A percentile compares a stretch with the other conserved stretches of the same genome.
Evolutionary conservation across 768 basidiomycete species (phyloP).

Genomic region (Pisolithus marmoratus): DNA sequence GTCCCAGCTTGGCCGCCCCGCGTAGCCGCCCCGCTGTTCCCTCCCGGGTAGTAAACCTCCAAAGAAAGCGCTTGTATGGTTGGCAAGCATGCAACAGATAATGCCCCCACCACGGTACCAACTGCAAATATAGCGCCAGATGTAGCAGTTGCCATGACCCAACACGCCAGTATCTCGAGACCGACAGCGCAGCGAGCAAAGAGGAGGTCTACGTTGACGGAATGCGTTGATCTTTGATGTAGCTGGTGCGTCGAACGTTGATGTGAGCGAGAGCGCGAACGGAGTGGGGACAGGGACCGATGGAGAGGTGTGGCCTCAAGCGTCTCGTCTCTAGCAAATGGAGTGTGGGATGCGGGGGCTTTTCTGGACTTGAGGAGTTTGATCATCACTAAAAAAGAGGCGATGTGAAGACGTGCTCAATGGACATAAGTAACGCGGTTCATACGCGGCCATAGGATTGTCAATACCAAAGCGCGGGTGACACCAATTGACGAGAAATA

Average conservation of each 20-base stretch:
- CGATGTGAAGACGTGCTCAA: background rate
- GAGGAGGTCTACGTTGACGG: slow-evolving; percentile 57
- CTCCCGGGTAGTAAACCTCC: slow-evolving; percentile 40
- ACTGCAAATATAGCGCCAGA: slow-evolving; percentile 47
- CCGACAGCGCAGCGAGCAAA: slow-evolving; percentile 58
- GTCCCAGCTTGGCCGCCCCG: slow-evolving; percentile 44
- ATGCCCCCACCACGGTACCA: slow-evolving; percentile 42
- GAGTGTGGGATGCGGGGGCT: slow-evolving; percentile 10
- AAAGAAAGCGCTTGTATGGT: slow-evolving; percentile 69
- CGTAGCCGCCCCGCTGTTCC: slow-evolving; percentile 28
- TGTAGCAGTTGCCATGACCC: slow-evolving; percentile 42
- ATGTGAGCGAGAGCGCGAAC: slow-evolving; percentile 2
- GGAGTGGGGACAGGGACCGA: slow-evolving; percentile 1
- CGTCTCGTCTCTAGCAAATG: slow-evolving; percentile 13
- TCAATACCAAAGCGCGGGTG: slow-evolving; percentile 50
- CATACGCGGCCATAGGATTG: slow-evolving; percentile 57
- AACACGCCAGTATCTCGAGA: slow-evolving; percentile 50
- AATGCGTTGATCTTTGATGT: slow-evolving; percentile 24
- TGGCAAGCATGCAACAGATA: slow-evolving; percentile 60
- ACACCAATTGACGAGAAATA: slow-evolving; percentile 54
- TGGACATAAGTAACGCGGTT: slow-evolving; percentile 1
- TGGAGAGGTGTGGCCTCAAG: background rate
- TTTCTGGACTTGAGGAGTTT: slow-evolving; percentile 45
- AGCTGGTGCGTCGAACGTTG: slow-evolving; percentile 3
- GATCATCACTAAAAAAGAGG: slow-evolving; percentile 42